Evolutionary conservation across 805 yeast species (phyloP).

Genomic region (Lachancea sp.): DNA sequence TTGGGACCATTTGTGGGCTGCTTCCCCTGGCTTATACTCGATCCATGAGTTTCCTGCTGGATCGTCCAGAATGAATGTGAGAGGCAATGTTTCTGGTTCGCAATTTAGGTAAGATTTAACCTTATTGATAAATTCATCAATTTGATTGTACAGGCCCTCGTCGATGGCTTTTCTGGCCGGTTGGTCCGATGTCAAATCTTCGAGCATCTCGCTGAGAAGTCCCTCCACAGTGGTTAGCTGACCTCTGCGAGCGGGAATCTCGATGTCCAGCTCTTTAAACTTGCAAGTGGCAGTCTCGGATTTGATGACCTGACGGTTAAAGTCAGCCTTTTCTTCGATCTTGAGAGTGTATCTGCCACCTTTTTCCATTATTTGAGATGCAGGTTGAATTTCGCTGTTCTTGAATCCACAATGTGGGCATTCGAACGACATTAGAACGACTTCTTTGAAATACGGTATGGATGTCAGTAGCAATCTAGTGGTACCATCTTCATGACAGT

Average conservation of each 20-base stretch:
- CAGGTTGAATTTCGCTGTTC: slow-evolving; percentile 94
- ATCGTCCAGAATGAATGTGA: slow-evolving; percentile 77
- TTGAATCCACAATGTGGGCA: slow-evolving; percentile 93
- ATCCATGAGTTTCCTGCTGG: slow-evolving; percentile 98
- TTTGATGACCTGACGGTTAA: slow-evolving; percentile 87
- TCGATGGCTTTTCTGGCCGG: slow-evolving; percentile 66
- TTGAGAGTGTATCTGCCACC: slow-evolving; percentile 70
- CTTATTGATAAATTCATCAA: slow-evolving; percentile 58
- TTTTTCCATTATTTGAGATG: slow-evolving; percentile 81
- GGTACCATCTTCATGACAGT: slow-evolving; percentile 79
- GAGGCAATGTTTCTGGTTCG: slow-evolving; percentile 60
- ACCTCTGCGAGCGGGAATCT: slow-evolving; percentile 93
- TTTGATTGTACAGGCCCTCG: slow-evolving; percentile 70
- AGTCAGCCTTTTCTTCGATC: slow-evolving; percentile 63
- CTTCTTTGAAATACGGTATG: slow-evolving; percentile 87
- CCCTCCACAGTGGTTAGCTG: slow-evolving; percentile 93
- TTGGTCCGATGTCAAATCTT: slow-evolving; percentile 76
- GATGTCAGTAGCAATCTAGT: slow-evolving; percentile 79
- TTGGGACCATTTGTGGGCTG: slow-evolving; percentile 85
- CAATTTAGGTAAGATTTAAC: slow-evolving; percentile 59
- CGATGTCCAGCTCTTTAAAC: slow-evolving; percentile 80
- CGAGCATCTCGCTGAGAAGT: slow-evolving; percentile 71
- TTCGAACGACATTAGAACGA: slow-evolving; percentile 88
- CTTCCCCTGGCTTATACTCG: slow-evolving; percentile 79
- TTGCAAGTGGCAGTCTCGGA: slow-evolving; percentile 77